Conservation (phyloP, 1,284 basidiomycete genomes). For the Boletus albobrunnescens region DNA sequence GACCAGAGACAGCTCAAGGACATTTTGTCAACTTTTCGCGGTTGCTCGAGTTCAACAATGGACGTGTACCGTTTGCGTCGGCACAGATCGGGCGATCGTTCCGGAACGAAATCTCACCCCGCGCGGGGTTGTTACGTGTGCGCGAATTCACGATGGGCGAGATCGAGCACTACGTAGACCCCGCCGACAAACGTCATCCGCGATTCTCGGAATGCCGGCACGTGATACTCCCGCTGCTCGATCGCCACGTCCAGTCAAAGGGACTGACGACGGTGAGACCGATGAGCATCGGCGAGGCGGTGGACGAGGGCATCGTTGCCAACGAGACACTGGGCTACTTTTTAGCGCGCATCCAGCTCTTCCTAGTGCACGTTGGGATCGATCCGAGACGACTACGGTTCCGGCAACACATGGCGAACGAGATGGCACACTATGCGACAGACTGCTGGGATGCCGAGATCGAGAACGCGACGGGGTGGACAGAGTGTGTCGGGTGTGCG, state of each 20-base stretch:
- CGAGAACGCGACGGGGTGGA: conserved; percentile 93
- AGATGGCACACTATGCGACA: conserved; percentile 99
- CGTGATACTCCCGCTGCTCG: conserved; percentile 73
- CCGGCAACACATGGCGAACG: conserved; percentile 94
- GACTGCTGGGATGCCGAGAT: conserved; percentile 99
- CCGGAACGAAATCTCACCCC: conserved; percentile 98
- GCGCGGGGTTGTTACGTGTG: conserved; percentile 92
- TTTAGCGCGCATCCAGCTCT: conserved; percentile 87
- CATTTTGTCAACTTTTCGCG: conserved; percentile 99
- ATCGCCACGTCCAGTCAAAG: conserved; percentile 77
- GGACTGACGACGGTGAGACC: conserved; percentile 67
- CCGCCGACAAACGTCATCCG: conserved; percentile 84
- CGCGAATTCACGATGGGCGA: conserved; percentile 99
- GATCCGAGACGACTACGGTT: conserved; percentile 84
- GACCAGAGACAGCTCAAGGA: conserved; percentile 97
- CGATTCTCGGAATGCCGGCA: conserved; percentile 82
- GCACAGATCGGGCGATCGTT: conserved; percentile 97
- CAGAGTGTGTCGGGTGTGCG: conserved; percentile 99
- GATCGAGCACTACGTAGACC: conserved; percentile 99
- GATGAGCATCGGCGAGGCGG: conserved; percentile 87
- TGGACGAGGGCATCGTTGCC: conserved; percentile 82
- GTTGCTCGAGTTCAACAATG: conserved; percentile 97
- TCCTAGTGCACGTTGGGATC: conserved; percentile 91
- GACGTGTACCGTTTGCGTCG: conserved; percentile 92
- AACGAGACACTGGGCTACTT: conserved; percentile 99